phyloP scores from a whole-genome alignment of 2,329 filamentous ascomycete species.

The Trichoderma sp. region DNA sequence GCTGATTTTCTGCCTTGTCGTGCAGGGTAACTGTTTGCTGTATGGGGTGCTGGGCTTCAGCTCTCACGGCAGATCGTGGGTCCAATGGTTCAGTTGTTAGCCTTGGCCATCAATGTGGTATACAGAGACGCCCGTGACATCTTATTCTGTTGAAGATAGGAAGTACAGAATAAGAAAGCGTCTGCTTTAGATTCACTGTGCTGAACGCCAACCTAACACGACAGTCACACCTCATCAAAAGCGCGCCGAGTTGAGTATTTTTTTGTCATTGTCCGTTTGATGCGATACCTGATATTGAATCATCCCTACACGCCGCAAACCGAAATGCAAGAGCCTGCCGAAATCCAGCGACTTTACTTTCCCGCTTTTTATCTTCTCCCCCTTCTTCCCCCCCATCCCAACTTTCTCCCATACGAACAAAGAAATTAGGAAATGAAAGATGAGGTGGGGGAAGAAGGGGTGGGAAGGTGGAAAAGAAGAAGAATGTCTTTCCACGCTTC shows the following conservation, averaged over 20 bases:
- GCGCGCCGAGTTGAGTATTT: conserved; percentile 38
- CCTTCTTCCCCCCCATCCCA: conserved; percentile 8
- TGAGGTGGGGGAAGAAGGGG: background rate
- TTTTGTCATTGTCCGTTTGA: conserved; percentile 47
- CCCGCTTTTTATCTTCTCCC: conserved; percentile 31
- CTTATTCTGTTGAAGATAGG: too few species aligned
- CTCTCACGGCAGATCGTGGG: too few species aligned
- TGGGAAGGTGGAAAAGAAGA: conserved; percentile 9
- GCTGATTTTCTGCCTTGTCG: too few species aligned
- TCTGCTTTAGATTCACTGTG: too few species aligned
- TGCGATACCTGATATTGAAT: conserved; percentile 56
- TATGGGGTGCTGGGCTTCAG: too few species aligned
- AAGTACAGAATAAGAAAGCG: too few species aligned
- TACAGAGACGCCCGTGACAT: too few species aligned
- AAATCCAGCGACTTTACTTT: conserved; percentile 46
- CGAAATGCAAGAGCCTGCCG: conserved; percentile 54
- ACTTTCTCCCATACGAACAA: background rate
- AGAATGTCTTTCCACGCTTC: conserved; percentile 35
- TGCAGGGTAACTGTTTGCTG: too few species aligned
- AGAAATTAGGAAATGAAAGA: conserved; percentile 26
- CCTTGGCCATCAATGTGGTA: too few species aligned
- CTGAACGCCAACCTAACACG: too few species aligned
- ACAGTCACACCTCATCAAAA: background rate
- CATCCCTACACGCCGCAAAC: conserved; percentile 57
- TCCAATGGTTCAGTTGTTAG: too few species aligned